A percentile compares a stretch with the other conserved stretches of the same genome.
phyloP scores from a whole-genome alignment of 495 filamentous ascomycete genomes.

The Hypoxylon fragiforme region DNA sequence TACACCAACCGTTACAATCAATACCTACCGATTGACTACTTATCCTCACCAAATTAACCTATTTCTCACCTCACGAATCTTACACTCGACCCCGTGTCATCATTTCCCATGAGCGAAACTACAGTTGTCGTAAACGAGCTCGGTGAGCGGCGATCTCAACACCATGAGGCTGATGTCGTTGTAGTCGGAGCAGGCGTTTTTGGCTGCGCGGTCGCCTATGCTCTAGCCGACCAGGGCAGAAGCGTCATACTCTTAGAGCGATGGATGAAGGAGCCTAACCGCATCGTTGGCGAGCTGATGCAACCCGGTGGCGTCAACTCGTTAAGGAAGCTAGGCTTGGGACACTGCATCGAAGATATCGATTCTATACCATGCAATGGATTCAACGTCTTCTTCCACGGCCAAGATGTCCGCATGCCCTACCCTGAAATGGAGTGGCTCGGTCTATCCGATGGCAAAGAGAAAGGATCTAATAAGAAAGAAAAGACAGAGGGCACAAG shows the following conservation, averaged over 20 bases:
- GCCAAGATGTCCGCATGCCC: conserved; percentile 73
- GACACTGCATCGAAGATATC: conserved; percentile 83
- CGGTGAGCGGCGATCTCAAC: conserved; percentile 44
- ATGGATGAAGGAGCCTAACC: conserved; percentile 90
- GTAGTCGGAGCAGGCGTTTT: conserved; percentile 90
- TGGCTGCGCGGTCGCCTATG: conserved; percentile 83
- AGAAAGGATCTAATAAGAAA: conserved; percentile 38
- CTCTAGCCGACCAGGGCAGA: conserved; percentile 80
- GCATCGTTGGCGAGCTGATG: conserved; percentile 93
- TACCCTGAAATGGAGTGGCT: conserved; percentile 58
- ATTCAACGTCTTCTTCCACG: conserved; percentile 85
- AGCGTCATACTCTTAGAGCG: conserved; percentile 89
- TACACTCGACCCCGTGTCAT: conserved; percentile 2
- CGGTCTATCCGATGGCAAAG: conserved; percentile 9
- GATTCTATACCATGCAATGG: conserved; percentile 81
- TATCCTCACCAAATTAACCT: too few species aligned
- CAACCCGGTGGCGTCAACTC: conserved; percentile 90
- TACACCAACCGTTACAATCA: neutral
- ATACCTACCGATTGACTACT: neutral
- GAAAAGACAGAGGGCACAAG: conserved; percentile 31
- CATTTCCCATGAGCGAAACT: conserved; percentile 34
- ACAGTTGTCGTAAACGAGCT: conserved; percentile 39
- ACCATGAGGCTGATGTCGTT: conserved; percentile 71
- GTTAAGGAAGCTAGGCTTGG: conserved; percentile 76
- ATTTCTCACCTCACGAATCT: too few species aligned